Percentiles rank a stretch among this genome's conserved stretches.
These are phyloP conservation scores for Aspergillus intermedius DNA, from an alignment of 2,329 filamentous ascomycete species.

Conservation along the genomic window DNA sequence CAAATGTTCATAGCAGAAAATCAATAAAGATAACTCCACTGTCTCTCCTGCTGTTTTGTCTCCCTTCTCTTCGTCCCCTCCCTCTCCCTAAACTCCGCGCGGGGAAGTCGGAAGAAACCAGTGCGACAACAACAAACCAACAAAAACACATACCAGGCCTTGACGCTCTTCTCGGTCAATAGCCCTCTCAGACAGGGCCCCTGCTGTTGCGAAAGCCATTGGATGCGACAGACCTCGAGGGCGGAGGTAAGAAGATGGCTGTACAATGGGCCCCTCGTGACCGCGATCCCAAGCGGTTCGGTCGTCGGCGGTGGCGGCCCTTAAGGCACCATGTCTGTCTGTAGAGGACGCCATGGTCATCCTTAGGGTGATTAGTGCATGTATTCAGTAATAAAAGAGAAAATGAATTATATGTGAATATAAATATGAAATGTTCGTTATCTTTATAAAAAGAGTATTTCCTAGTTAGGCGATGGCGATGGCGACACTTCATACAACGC, in stretches of 20 bases:
- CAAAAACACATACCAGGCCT: conserved; percentile 38
- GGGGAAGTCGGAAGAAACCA: background rate
- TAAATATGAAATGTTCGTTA: background rate
- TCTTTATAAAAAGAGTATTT: background rate
- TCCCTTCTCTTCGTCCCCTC: background rate
- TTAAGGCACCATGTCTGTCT: background rate
- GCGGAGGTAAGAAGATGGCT: conserved; percentile 44
- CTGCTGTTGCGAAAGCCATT: conserved; percentile 38
- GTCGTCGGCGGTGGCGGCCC: background rate
- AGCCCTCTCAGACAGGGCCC: conserved; percentile 36
- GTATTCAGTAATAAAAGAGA: background rate
- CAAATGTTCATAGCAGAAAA: background rate
- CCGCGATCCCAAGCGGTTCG: conserved; percentile 9
- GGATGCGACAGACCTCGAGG: conserved; percentile 33
- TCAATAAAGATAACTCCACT: background rate
- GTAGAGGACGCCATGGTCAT: background rate
- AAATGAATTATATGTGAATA: background rate
- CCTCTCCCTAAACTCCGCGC: background rate
- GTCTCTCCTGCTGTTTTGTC: background rate
- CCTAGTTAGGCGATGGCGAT: background rate
- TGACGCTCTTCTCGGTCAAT: conserved; percentile 46
- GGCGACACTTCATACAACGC: background rate
- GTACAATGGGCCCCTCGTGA: conserved; percentile 43
- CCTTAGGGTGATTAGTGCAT: background rate
- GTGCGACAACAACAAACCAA: conserved; percentile 2